These are phyloP conservation scores for Taiozyma sp. DNA, from an alignment of 1,139 yeast genomes.

Conservation along the genomic window DNA sequence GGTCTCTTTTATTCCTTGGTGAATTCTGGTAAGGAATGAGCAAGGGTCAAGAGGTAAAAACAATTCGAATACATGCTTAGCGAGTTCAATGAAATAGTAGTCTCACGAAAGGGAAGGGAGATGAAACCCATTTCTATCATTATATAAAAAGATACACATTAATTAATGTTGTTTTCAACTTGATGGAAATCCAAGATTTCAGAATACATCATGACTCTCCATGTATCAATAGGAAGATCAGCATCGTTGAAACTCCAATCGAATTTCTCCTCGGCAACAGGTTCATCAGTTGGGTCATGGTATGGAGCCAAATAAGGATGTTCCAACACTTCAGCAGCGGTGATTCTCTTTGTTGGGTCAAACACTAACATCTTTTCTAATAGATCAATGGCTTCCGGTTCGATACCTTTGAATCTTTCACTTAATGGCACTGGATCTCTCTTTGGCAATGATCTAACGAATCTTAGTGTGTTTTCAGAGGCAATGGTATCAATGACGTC, in stretches of 20 bases:
- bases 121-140: not conserved
- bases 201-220: conserved; percentile 99
- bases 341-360: conserved; percentile 90
- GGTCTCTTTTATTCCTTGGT: conserved; percentile 69
- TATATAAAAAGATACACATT: not conserved
- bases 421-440: conserved; percentile 86
- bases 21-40: conserved; percentile 11
- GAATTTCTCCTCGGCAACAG: conserved; percentile 85
- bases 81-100: not conserved
- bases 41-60: not conserved
- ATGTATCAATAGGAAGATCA: conserved; percentile 93
- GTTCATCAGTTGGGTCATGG: conserved; percentile 98
- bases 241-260: conserved; percentile 99
- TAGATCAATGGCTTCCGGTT: conserved; percentile 87
- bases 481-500: conserved; percentile 96
- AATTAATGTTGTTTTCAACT: conserved; percentile 23
- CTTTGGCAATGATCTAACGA: conserved; percentile 90
- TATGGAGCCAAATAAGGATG: conserved; percentile 96
- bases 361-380: conserved; percentile 87
- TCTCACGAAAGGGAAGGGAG: not conserved
- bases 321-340: conserved; percentile 83
- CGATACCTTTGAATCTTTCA: conserved; percentile 80
- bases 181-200: conserved; percentile 91
- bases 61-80: not conserved
- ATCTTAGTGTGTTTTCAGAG: conserved; percentile 88